Evolutionary conservation across 805 yeast species (phyloP), one percentile per base, ranked within the genome.

Genomic region (Myxozyma monticola): DNA sequence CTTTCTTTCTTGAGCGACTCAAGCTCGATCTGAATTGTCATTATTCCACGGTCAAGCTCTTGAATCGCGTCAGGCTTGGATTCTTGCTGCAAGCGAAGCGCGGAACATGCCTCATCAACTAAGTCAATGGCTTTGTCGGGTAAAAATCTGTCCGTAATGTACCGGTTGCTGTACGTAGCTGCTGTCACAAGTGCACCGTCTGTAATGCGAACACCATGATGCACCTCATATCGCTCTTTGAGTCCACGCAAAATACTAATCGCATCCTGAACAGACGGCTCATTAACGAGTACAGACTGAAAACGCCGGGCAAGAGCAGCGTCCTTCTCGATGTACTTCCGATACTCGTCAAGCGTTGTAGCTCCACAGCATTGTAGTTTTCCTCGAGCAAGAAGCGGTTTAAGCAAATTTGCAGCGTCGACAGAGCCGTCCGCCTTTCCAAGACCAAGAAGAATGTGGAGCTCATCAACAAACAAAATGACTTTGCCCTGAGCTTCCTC

Each of bases 41-140:
- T 88, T 40, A 91, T 82, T 25, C 83, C 76, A 55, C 98, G 79
- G 66, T 91, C 98, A 51, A 91, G 74, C 40, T 83, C 86, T 62
- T 89, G 91, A 46, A 93, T 86, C 1, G 90, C 88, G 64, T 91
- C 99, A 0, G 99, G 99, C 66, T 89, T 90, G 1, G 96, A 88
- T 70, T 91, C 99, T 66, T 93, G 98, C 68, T 91, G 99, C 51
- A 91, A 73, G 58, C 99, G 76, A 51, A 91, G 74, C 0, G 96
- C 95, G 2, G 97, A 93, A 71, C 98, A 90, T 0, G 98, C 97
- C 66, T 91, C 99, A 70, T 91, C 99, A 1, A 91, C 93, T 59
- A 91, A 76, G 68, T 91, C 99, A 59, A 91, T 91, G 18, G 98
- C 98, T 72, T 91, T 91, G 65, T 91, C 99, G 0, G 99, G 99